These are phyloP conservation scores for Phytophthora europaea DNA, from an alignment of 352 stramenopile species.

Conservation along the genomic window DNA sequence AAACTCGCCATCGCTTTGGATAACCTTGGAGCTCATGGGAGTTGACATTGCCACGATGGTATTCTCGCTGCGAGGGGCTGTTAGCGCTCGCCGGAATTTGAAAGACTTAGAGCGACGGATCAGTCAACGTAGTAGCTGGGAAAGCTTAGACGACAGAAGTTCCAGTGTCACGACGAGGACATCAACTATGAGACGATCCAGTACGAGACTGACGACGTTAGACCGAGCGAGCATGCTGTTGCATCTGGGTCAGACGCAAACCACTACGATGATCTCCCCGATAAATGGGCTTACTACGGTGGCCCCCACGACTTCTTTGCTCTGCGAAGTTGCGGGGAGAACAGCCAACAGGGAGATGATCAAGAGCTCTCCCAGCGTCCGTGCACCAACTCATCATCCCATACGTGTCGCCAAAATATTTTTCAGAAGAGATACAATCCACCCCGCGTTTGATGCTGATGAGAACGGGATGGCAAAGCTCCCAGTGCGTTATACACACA, in stretches of 20 bases:
- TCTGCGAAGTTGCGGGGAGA: not conserved
- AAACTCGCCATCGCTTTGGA: constrained; percentile 25
- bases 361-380: not conserved
- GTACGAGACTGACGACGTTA: constrained; percentile 2
- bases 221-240: not conserved
- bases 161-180: not conserved
- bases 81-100: not conserved
- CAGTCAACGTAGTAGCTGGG: not conserved
- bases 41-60: constrained; percentile 7
- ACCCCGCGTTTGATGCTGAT: not conserved
- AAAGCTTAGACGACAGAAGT: not conserved
- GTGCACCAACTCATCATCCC: not conserved
- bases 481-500: not conserved
- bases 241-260: not conserved
- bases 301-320: not conserved
- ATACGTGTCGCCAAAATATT: not conserved
- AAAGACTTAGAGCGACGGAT: not conserved
- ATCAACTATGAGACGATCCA: not conserved
- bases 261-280: not conserved
- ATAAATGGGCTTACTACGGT: not conserved
- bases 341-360: not conserved
- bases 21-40: constrained; percentile 15
- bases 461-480: not conserved
- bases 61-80: not conserved
- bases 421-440: not conserved